phyloP scores from a whole-genome alignment of 139 green algal genomes.

The Tetraselmis striata region DNA sequence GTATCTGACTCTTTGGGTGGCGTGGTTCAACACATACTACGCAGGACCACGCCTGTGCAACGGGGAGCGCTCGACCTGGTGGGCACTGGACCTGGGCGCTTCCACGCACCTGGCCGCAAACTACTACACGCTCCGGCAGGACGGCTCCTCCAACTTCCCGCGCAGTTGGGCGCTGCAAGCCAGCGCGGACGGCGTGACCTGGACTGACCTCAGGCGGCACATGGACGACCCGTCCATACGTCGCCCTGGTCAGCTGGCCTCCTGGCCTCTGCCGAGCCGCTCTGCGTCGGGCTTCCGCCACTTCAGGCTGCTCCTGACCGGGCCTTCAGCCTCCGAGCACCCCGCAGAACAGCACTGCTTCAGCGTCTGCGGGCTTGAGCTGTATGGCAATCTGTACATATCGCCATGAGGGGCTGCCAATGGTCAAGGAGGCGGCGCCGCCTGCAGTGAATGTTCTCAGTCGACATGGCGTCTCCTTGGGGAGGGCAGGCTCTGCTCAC shows the following conservation, averaged over 20 bases:
- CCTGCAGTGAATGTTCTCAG: too few species aligned
- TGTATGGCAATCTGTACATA: not conserved
- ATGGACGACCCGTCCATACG: conserved; percentile 50
- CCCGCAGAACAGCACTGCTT: not conserved
- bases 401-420: too few species aligned
- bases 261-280: conserved; percentile 64
- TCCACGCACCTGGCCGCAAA: conserved; percentile 56
- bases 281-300: conserved; percentile 47
- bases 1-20: too few species aligned
- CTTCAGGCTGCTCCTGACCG: conserved; percentile 66
- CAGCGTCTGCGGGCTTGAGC: not conserved
- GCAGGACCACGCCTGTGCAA: not conserved
- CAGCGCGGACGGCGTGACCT: conserved; percentile 43
- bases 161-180: conserved; percentile 76
- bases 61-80: conserved; percentile 42
- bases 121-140: conserved; percentile 77
- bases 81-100: conserved; percentile 65
- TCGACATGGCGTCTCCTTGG: too few species aligned
- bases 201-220: conserved; percentile 62
- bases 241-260: conserved; percentile 64
- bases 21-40: too few species aligned
- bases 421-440: too few species aligned
- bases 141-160: conserved; percentile 65
- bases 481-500: too few species aligned
- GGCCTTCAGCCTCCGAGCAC: conserved; percentile 11